A percentile compares a stretch with the other conserved stretches of the same genome.
Evolutionary conservation across 768 basidiomycete genomes (phyloP).

Genomic region (Lenzites betulinus): DNA sequence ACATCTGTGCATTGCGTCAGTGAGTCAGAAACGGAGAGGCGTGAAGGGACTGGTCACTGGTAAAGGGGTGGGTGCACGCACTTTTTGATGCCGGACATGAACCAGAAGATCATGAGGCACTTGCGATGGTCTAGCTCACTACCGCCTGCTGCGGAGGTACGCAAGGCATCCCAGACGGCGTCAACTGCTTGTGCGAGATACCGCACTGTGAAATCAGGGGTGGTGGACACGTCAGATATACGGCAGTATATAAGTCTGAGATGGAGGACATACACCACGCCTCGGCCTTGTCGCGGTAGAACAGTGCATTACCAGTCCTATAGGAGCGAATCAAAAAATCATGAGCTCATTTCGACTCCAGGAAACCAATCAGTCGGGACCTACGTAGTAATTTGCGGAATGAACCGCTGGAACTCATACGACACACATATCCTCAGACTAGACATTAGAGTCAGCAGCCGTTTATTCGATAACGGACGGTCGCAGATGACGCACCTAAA

Average conservation of each 20-base stretch:
- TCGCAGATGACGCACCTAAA: conserved; percentile 3
- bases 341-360: background rate
- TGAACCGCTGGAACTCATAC: conserved; percentile 19
- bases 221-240: background rate
- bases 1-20: background rate
- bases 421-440: conserved; percentile 16
- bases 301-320: conserved; percentile 11
- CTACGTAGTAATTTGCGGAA: conserved; percentile 20
- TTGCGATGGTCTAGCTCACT: conserved; percentile 13
- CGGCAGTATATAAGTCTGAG: background rate
- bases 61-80: background rate
- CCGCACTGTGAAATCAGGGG: background rate
- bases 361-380: background rate
- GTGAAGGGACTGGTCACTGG: background rate
- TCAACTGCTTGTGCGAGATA: background rate
- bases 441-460: background rate
- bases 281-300: conserved; percentile 21
- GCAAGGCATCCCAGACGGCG: background rate
- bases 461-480: background rate
- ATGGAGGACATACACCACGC: conserved; percentile 8
- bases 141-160: background rate
- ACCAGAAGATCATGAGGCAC: conserved; percentile 18
- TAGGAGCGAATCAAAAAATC: too few relatives aligned
- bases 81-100: conserved; percentile 14
- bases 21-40: background rate